phyloP scores from a whole-genome alignment of 805 yeast genomes.

The Saccharomycopsis amapae region DNA sequence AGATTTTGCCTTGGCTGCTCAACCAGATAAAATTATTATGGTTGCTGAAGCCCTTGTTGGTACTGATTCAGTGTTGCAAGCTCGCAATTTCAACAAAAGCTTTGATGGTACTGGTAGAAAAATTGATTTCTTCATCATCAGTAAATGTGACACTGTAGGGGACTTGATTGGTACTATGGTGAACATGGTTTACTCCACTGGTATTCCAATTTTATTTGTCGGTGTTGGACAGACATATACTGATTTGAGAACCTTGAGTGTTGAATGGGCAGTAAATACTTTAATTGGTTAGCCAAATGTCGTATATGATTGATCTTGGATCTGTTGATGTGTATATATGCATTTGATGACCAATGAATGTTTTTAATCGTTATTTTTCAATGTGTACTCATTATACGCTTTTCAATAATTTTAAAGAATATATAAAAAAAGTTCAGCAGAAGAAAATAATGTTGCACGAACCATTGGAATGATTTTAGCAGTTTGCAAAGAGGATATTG shows the following conservation, averaged over 20 bases:
- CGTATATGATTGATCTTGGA: no score
- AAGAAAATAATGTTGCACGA: no score
- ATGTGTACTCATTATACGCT: no score
- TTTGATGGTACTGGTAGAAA: slow-evolving; percentile 70
- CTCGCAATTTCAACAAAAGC: slow-evolving; percentile 85
- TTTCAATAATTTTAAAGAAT: no score
- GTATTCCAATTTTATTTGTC: slow-evolving; percentile 89
- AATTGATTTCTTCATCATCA: slow-evolving; percentile 83
- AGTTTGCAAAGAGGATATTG: no score
- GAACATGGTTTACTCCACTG: slow-evolving; percentile 94
- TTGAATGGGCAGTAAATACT: slow-evolving; percentile 86
- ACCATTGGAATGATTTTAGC: no score
- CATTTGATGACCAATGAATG: no score
- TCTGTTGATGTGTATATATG: no score
- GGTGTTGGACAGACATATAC: slow-evolving; percentile 98
- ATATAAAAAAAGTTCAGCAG: no score
- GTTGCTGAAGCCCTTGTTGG: slow-evolving; percentile 98
- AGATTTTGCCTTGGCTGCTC: slow-evolving; percentile 90
- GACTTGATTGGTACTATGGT: slow-evolving; percentile 95
- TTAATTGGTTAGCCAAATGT: slow-evolving; percentile 52
- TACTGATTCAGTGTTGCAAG: slow-evolving; percentile 94
- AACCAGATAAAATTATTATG: slow-evolving; percentile 95
- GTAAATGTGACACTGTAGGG: slow-evolving; percentile 96
- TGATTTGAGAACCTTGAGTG: slow-evolving; percentile 82
- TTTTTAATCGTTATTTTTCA: no score